These are phyloP conservation scores for Saitoella complicata DNA, from an alignment of 805 yeast species.

Conservation along the genomic window DNA sequence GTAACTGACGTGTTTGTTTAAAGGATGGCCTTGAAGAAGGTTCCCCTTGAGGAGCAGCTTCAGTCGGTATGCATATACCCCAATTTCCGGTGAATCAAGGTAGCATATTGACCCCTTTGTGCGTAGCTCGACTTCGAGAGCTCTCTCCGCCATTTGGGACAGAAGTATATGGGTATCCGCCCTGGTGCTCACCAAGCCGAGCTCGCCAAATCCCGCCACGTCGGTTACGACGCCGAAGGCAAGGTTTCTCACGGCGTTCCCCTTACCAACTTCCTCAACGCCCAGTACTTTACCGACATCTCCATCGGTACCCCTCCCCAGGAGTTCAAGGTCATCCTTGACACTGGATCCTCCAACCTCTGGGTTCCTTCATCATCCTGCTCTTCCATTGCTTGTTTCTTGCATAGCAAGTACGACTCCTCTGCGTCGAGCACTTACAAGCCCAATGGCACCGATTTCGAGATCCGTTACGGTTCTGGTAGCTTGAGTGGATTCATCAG, in stretches of 20 bases:
- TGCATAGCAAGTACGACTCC: slow-evolving; percentile 84
- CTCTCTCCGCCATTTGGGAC: slow-evolving; percentile 42
- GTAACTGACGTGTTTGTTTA: slow-evolving; percentile 19
- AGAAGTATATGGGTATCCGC: slow-evolving; percentile 41
- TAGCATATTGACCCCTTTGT: not conserved
- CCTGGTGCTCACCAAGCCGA: slow-evolving; percentile 19
- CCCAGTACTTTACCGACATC: slow-evolving; percentile 86
- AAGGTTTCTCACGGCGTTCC: slow-evolving; percentile 55
- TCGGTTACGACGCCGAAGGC: slow-evolving; percentile 19
- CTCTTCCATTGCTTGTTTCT: slow-evolving; percentile 84
- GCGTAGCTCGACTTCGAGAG: slow-evolving; percentile 13
- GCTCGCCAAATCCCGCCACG: slow-evolving; percentile 1
- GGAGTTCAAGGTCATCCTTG: slow-evolving; percentile 80
- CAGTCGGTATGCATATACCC: slow-evolving; percentile 24
- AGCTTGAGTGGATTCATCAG: slow-evolving; percentile 84
- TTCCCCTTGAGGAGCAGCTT: slow-evolving; percentile 40
- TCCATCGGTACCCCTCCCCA: slow-evolving; percentile 87
- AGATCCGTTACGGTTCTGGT: slow-evolving; percentile 86
- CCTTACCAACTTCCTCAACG: slow-evolving; percentile 82
- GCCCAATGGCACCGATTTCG: slow-evolving; percentile 72
- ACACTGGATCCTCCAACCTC: slow-evolving; percentile 91
- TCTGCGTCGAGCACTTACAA: slow-evolving; percentile 66
- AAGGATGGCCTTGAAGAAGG: slow-evolving; percentile 42
- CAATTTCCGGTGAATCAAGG: not conserved
- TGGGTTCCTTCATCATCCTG: slow-evolving; percentile 92